Base-by-base conservation (phyloP, 2,329 filamentous ascomycete genomes). In the Phialophora chinensis region DNA sequence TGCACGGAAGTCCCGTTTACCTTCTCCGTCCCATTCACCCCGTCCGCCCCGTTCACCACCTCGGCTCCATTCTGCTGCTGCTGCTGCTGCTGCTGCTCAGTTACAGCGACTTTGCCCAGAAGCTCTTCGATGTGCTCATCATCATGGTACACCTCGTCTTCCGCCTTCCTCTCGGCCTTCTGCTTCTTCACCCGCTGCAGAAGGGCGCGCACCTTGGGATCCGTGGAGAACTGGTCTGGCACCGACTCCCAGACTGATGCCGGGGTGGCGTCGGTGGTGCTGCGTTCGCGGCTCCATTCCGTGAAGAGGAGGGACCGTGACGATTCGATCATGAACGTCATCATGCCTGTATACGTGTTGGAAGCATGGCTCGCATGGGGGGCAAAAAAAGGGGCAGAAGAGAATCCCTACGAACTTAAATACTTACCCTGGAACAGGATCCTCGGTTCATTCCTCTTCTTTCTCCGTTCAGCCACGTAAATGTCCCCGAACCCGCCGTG, bases 401-500 rank as follows among this genome's bases (percentile, higher is more conserved):
- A 33, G 29, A n/a, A 25, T 25, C 23, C 1, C 23, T 25, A 25
- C 23, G 23, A 25, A 25, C 23, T 25, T 25, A 25, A 25, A 6
- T 2, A 56, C 55, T 44, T 29, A 58, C 55, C 55, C 55, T 58
- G 55, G 35, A 58, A 58, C 35, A 58, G n/a, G n/a, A 58, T 44
- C 29, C 55, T 58, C 20, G 55, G 55, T 12, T 58, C 55, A 27
- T 58, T 58, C 35, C 35, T 58, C 55, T 58, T 58, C 55, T 58
- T 58, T 10, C 35, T 63, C 54, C 52, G 38, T 14, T 52, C 62
- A 10, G 23, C 27, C 8, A 59, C 31, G 31, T 60, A 58, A n/a
- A 58, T 58, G 35, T 58, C 55, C 20, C 55, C 55, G 55, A 58
- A 44, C 8, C 55, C 47, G 29, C 63, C 63, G 23, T 66, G 63